A percentile compares a stretch with the other conserved stretches of the same genome.
Conservation (phyloP, 495 filamentous ascomycete species). For the Cairneyella variabilis region DNA sequence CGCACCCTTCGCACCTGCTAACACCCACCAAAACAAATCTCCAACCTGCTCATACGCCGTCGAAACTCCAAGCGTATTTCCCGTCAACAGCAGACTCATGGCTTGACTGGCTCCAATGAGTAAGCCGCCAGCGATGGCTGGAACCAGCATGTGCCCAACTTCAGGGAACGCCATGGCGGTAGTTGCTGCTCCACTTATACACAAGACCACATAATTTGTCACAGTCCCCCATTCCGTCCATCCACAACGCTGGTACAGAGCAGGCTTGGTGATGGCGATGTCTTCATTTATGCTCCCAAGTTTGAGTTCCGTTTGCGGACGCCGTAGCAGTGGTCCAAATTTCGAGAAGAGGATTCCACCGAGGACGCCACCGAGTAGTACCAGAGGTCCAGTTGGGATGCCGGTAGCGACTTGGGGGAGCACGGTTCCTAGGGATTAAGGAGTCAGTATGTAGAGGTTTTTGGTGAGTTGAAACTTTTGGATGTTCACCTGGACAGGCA, state of each 20-base stretch:
- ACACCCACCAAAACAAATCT: constrained; percentile 37
- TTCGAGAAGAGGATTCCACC: constrained; percentile 34
- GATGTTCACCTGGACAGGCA: constrained; percentile 38
- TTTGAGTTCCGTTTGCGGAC: neutral
- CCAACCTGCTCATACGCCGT: constrained; percentile 49
- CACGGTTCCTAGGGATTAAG: constrained; percentile 52
- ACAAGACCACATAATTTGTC: constrained; percentile 18
- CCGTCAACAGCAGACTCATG: constrained; percentile 37
- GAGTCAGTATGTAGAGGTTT: constrained; percentile 13
- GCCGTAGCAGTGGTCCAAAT: neutral
- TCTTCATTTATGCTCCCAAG: neutral
- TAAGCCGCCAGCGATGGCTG: constrained; percentile 41
- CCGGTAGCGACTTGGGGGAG: constrained; percentile 49
- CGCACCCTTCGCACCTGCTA: neutral
- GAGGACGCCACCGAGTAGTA: constrained; percentile 38
- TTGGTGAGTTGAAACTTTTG: neutral
- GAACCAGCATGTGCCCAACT: constrained; percentile 13
- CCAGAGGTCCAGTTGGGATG: constrained; percentile 38
- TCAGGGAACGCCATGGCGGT: neutral
- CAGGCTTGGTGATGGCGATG: neutral
- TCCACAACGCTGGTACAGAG: neutral
- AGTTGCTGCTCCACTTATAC: neutral
- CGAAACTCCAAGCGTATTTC: constrained; percentile 46
- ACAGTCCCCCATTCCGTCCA: constrained; percentile 9
- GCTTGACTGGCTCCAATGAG: constrained; percentile 46